A percentile compares a stretch with the other conserved stretches of the same genome.
Evolutionary conservation across 2,329 filamentous ascomycete genomes (phyloP).

Genomic region (Aschersonia sp.): DNA sequence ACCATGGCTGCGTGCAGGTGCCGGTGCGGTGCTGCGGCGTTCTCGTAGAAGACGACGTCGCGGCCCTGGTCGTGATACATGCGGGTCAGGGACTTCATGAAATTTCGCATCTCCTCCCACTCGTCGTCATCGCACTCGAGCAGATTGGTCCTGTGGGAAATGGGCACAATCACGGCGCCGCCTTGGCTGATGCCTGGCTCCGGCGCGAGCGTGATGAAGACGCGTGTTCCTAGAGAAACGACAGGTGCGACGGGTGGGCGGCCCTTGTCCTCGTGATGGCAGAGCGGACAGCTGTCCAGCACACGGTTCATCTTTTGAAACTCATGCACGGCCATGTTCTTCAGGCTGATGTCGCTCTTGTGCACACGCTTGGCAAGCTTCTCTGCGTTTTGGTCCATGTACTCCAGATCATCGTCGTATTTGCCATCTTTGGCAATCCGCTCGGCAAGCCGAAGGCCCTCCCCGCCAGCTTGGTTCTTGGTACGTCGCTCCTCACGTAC

Average conservation of each 20-base stretch:
- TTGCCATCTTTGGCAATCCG: constrained; percentile 86
- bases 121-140: constrained; percentile 98
- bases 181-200: constrained; percentile 76
- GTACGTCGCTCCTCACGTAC: constrained; percentile 84
- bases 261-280: constrained; percentile 72
- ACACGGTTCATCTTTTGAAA: constrained; percentile 82
- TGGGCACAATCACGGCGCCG: constrained; percentile 76
- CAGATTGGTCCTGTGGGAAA: constrained; percentile 75
- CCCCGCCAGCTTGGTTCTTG: constrained; percentile 60
- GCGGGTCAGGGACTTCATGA: constrained; percentile 90
- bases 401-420: constrained; percentile 86
- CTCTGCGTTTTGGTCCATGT: constrained; percentile 90
- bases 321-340: constrained; percentile 73
- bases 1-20: constrained; percentile 75
- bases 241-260: constrained; percentile 69
- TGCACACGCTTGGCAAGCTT: constrained; percentile 80
- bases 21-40: constrained; percentile 67
- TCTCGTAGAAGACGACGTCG: constrained; percentile 94
- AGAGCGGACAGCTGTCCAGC: constrained; percentile 77
- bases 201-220: constrained; percentile 77
- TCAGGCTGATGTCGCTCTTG: constrained; percentile 75
- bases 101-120: constrained; percentile 98
- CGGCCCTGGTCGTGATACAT: constrained; percentile 91
- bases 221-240: constrained; percentile 70
- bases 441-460: constrained; percentile 72